Conservation (phyloP, 1,284 basidiomycete species). For the Entoloma clypeatum region DNA sequence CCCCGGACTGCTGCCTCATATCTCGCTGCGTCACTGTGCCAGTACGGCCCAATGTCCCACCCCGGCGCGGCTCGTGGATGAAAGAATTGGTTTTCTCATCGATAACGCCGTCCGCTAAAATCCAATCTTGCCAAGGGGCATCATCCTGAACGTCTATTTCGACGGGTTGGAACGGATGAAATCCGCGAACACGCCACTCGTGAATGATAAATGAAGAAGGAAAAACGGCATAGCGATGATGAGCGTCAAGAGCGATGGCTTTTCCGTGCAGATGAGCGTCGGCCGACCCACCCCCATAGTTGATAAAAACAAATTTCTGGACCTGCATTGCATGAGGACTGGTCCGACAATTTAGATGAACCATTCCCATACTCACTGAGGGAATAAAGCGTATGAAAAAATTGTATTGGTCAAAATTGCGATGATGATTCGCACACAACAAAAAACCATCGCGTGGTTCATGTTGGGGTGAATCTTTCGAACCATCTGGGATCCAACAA, state of each 20-base stretch:
- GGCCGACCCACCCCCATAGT: slow-evolving; percentile 11
- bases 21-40: too few relatives aligned
- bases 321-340: slow-evolving; percentile 4
- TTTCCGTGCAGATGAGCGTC: slow-evolving; percentile 3
- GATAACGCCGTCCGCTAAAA: background rate
- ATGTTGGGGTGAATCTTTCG: too few relatives aligned
- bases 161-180: background rate
- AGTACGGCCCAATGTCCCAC: too few relatives aligned
- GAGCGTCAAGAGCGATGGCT: slow-evolving; percentile 5
- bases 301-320: slow-evolving; percentile 5
- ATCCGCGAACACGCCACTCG: slow-evolving; percentile 11
- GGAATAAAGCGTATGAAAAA: slow-evolving; percentile 14
- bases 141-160: background rate
- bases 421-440: too few relatives aligned
- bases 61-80: too few relatives aligned
- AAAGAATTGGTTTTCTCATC: background rate
- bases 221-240: slow-evolving; percentile 8
- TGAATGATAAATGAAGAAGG: slow-evolving; percentile 15
- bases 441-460: too few relatives aligned
- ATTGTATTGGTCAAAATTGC: slow-evolving; percentile 2
- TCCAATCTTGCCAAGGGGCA: slow-evolving; percentile 7
- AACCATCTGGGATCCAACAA: too few relatives aligned
- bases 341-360: slow-evolving; percentile 4
- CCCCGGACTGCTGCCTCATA: too few relatives aligned
- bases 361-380: slow-evolving; percentile 11